These are phyloP conservation scores for Phyllosticta citribraziliensis DNA, from an alignment of 2,329 filamentous ascomycete genomes.

Conservation along the genomic window DNA sequence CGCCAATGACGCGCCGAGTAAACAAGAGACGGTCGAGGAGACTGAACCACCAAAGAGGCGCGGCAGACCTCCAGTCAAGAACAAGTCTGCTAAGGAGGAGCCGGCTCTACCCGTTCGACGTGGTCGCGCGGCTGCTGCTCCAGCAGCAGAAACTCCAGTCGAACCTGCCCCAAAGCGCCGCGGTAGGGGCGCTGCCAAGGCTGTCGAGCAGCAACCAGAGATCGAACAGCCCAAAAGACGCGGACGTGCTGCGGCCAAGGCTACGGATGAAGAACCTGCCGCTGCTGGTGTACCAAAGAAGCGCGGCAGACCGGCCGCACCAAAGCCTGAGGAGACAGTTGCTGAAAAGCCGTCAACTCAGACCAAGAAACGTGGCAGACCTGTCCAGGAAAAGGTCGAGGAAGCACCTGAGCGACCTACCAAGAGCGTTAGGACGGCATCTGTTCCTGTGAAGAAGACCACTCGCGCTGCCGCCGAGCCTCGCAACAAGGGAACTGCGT, in stretches of 20 bases:
- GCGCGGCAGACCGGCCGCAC: neutral
- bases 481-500: neutral
- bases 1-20: neutral
- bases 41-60: slow-evolving; percentile 19
- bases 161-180: neutral
- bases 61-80: slow-evolving; percentile 15
- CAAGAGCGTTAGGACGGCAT: slow-evolving; percentile 8
- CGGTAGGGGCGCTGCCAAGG: slow-evolving; percentile 2
- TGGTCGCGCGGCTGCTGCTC: neutral
- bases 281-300: neutral
- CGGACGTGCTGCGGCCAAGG: slow-evolving; percentile 1
- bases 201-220: slow-evolving; percentile 6
- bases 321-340: neutral
- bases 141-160: neutral
- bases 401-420: neutral
- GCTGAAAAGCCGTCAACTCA: neutral
- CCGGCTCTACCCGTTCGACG: neutral
- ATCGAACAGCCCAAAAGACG: slow-evolving; percentile 11
- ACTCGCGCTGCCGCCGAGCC: neutral
- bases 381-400: slow-evolving; percentile 11
- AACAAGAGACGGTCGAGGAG: neutral
- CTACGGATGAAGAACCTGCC: neutral
- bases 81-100: neutral
- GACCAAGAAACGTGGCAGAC: neutral
- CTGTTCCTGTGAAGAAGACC: neutral